A percentile compares a stretch with the other conserved stretches of the same genome.
phyloP scores from a whole-genome alignment of 169 alveolate genomes.

The Perkinsus olseni region DNA sequence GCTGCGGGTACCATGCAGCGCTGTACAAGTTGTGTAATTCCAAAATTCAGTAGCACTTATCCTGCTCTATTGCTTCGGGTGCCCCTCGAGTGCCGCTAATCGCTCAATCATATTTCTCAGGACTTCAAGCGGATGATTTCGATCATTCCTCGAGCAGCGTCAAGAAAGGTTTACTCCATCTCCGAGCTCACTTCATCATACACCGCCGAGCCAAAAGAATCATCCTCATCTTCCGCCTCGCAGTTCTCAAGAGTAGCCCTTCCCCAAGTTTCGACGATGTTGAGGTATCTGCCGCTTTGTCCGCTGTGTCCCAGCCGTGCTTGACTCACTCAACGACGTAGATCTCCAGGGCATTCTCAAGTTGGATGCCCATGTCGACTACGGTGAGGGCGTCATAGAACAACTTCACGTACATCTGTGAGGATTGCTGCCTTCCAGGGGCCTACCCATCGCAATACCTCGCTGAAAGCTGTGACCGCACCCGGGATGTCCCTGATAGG shows the following conservation, averaged over 20 bases:
- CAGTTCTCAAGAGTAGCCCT: neutral
- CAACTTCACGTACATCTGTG: neutral
- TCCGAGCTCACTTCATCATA: neutral
- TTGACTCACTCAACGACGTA: neutral
- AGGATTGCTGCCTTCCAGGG: neutral
- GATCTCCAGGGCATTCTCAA: neutral
- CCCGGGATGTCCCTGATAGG: neutral
- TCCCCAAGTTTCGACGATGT: neutral
- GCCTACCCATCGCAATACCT: neutral
- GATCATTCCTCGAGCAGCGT: too few species aligned
- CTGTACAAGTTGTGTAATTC: too few species aligned
- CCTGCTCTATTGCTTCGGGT: too few species aligned
- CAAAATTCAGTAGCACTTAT: too few species aligned
- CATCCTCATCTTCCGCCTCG: neutral
- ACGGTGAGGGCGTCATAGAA: neutral
- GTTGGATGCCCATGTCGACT: neutral
- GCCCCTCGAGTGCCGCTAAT: too few species aligned
- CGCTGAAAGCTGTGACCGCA: neutral
- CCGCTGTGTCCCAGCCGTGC: neutral
- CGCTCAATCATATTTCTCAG: too few species aligned
- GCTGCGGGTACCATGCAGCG: too few species aligned
- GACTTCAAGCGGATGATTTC: too few species aligned
- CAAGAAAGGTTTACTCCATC: too few species aligned
- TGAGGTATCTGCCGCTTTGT: neutral
- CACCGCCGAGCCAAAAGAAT: neutral